Evolutionary conservation across 768 basidiomycete species (phyloP), one percentile per base, ranked within the genome.

Genomic region (Suillus subluteus): DNA sequence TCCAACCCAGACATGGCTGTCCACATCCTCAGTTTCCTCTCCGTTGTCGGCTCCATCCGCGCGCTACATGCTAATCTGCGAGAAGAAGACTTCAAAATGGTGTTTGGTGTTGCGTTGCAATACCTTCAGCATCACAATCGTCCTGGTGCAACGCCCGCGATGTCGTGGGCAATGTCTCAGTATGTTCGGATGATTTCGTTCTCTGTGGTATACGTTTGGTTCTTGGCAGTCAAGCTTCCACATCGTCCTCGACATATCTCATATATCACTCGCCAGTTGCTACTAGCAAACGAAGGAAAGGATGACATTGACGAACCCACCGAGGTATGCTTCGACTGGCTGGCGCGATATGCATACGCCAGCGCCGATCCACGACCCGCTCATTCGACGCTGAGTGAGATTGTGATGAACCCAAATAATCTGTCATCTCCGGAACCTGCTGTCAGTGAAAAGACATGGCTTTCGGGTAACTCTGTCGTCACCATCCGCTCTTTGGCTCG

Each of bases 251-350:
- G 84, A 38, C 90, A 97, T 73, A 86, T 98, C 37, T 86, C 88
- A 37, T 95, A 91, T 79, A 95, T 99, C 75, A 91, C 91, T 0
- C 85, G 91, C 11, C 92, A 95, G 70, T 85, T 99, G 1, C 82
- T 96, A 11, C 82, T 95, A 32, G 95, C 95, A 16, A 95, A 95
- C 78, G 91, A 92, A 67, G 89, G 86, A 16, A 87, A 86, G 63
- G 79, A 81, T 2, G 83, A 86, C 48, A 81, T 96, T 6, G 98
- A 99, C 75, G 94, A 93, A 67, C 90, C 91, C 35, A 94, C 96
- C 0, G 95, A 98, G 74, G 97, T 99, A 43, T 97, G 95, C 78
- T 96, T 99, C 73, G 98, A 99, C 76, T 99, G 96, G 95, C 84
- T 99, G 21, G 91, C 95, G 12, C 85, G 98, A 21, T 98, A 98